Conservation (phyloP, 176 grass and related monocot species). For the Dendrocalamus sinicus region DNA sequence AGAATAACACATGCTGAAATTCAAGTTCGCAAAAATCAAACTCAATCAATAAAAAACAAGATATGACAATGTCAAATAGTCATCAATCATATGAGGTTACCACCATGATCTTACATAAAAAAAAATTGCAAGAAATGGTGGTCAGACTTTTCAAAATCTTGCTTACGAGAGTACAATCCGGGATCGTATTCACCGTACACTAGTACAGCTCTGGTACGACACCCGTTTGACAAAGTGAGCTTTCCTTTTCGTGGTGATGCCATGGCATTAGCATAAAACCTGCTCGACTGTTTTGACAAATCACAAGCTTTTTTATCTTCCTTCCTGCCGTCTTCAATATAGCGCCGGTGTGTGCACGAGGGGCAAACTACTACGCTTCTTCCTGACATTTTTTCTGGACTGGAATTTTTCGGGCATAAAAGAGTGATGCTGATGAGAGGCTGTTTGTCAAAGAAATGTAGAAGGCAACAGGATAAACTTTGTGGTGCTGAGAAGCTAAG, state of each 20-base stretch:
- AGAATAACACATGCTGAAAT: too few relatives aligned
- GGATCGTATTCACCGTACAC: conserved; percentile 20
- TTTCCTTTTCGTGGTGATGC: conserved; percentile 38
- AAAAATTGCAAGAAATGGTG: not conserved
- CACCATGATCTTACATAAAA: too few relatives aligned
- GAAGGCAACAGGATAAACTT: not conserved
- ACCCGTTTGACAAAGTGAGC: conserved; percentile 25
- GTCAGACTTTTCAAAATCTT: not conserved
- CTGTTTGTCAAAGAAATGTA: conserved; percentile 12
- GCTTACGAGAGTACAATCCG: not conserved
- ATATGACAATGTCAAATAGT: too few relatives aligned
- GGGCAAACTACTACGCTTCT: not conserved
- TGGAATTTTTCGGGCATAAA: conserved; percentile 7
- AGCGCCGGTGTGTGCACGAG: conserved; percentile 19
- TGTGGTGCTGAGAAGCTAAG: not conserved
- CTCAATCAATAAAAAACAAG: too few relatives aligned
- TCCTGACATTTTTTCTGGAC: conserved; percentile 7
- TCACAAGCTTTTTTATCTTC: conserved; percentile 2
- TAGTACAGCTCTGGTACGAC: conserved; percentile 39
- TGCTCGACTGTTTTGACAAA: conserved; percentile 19
- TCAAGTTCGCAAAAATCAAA: too few relatives aligned
- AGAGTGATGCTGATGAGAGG: conserved; percentile 4
- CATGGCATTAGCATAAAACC: not conserved
- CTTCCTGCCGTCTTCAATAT: not conserved
- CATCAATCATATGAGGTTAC: too few relatives aligned